Conservation (phyloP, 257 asterid species). For the Thymus mandschuricus region DNA sequence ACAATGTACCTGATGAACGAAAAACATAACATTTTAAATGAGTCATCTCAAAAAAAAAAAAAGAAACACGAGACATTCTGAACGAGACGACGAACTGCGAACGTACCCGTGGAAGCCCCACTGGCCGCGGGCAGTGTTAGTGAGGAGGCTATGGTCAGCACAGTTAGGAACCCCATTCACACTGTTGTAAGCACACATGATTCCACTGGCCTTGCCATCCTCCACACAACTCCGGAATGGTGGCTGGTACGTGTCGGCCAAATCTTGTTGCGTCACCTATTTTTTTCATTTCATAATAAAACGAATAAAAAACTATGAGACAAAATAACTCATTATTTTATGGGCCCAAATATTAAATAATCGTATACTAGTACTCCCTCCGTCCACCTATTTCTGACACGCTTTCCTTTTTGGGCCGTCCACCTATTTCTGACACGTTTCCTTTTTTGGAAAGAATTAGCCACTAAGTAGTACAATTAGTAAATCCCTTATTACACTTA, state of each 20-base stretch:
- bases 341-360: no score
- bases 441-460: no score
- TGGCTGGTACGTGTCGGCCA: slow-evolving; percentile 93
- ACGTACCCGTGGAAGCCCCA: slow-evolving; percentile 84
- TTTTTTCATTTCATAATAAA: no score
- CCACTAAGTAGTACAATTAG: no score
- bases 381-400: no score
- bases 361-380: no score
- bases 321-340: no score
- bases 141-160: slow-evolving; percentile 72
- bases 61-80: background rate
- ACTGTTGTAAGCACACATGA: slow-evolving; percentile 93
- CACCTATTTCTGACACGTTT: no score
- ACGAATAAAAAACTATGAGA: no score
- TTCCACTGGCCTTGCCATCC: slow-evolving; percentile 85
- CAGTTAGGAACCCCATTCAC: slow-evolving; percentile 88
- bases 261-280: slow-evolving; percentile 80
- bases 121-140: slow-evolving; percentile 63
- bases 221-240: slow-evolving; percentile 72
- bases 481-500: no score
- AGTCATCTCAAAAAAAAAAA: background rate
- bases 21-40: background rate
- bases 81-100: slow-evolving; percentile 6
- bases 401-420: no score
- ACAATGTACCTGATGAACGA: slow-evolving; percentile 64